phyloP scores from a whole-genome alignment of 371 early-diverging fungal genomes.

The Apophysomyces elegans region DNA sequence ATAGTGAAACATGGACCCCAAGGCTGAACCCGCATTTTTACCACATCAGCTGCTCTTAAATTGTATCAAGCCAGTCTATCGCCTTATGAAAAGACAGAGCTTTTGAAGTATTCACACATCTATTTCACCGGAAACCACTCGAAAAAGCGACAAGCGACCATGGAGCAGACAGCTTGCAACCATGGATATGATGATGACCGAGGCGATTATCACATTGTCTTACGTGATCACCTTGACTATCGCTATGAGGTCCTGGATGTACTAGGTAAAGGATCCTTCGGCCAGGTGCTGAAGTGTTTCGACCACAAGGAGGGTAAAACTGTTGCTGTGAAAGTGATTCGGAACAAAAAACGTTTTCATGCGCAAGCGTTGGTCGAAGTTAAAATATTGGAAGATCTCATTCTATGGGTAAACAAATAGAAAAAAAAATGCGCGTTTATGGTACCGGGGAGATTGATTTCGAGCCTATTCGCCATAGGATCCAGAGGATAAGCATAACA shows the following conservation, averaged over 20 bases:
- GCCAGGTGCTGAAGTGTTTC: constrained; percentile 86
- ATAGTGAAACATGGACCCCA: not conserved
- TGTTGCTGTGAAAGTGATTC: constrained; percentile 91
- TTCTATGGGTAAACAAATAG: constrained; percentile 36
- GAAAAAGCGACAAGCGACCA: constrained; percentile 54
- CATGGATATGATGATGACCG: constrained; percentile 86
- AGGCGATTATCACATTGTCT: constrained; percentile 79
- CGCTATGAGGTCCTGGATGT: constrained; percentile 81
- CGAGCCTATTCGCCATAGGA: constrained; percentile 56
- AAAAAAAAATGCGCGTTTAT: not conserved
- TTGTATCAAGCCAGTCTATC: constrained; percentile 71
- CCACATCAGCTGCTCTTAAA: constrained; percentile 53
- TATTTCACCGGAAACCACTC: constrained; percentile 87
- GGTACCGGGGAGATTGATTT: too few relatives aligned
- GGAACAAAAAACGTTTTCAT: constrained; percentile 88
- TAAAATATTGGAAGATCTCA: constrained; percentile 73
- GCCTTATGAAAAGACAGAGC: constrained; percentile 82
- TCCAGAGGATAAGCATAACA: constrained; percentile 76
- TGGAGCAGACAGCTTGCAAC: constrained; percentile 54
- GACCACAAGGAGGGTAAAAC: constrained; percentile 76
- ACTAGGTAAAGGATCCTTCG: constrained; percentile 92
- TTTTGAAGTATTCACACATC: constrained; percentile 76
- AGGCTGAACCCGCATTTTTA: not conserved
- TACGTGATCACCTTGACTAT: constrained; percentile 80
- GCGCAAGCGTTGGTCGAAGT: constrained; percentile 88